Base-by-base conservation (phyloP, 768 basidiomycete species). In the Albatrellus ellisii region DNA sequence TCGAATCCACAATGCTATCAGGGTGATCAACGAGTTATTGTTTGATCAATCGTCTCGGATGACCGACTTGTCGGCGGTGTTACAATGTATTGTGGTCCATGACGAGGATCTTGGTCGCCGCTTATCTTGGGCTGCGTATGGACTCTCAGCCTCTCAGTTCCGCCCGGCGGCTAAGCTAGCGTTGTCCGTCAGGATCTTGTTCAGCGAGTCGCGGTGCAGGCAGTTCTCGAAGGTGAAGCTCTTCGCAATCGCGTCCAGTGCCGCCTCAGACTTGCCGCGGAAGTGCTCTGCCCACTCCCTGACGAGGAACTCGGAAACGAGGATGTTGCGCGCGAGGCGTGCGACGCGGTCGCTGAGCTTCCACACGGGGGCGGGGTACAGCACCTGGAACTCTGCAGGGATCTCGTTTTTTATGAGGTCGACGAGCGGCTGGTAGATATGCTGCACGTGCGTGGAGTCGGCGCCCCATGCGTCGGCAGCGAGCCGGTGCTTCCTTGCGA, bases 381-480 rank as follows among this genome's bases (percentile, higher is more conserved):
- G 61, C n/a, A 56, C 49, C 47, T 65, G 73, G 60, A 70, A 67
- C 49, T 67, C 54, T 33, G 70, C 32, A 26, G 53, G 70, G 31
- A 80, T 65, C 52, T 77, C 73, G 29, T 71, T 52, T 43, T 69
- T 53, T 60, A 86, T 63, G 48, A 75, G 80, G 32, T 81, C 61
- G 45, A 75, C 55, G 46, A 87, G 61, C 10, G 83, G 81, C 47
- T 77, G 56, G 61, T 83, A 87, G 42, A 79, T 57, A 45, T 70
- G 55, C 25, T 62, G 61, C 35, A 88, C 73, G 26, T 60, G 56
- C 9, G 61, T 56, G 47, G 73, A 72, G 55, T 85, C 79, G 2
- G 79, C 70, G 12, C 84, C 84, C 85, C 84, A 86, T 2, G 77
- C 72, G 54, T 88, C 86, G 33, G 76, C 64, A 2, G 83, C 81